A percentile compares a stretch with the other conserved stretches of the same genome.
These are phyloP conservation scores for Vitis hybrid DNA, from an alignment of 177 flowering plant species.

Conservation along the genomic window DNA sequence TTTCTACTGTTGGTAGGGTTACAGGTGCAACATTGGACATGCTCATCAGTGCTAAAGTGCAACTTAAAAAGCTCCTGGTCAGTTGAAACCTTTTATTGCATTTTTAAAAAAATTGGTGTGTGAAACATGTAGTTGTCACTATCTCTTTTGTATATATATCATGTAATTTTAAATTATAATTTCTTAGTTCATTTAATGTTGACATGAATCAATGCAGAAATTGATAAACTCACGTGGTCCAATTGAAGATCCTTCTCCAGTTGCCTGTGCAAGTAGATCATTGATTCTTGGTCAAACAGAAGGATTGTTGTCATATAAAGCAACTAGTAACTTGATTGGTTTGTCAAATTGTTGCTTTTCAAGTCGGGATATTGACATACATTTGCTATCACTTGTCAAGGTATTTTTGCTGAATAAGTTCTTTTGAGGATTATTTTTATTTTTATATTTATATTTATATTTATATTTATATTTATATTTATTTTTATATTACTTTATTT, in stretches of 20 bases:
- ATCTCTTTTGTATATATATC: neutral
- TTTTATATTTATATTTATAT: too few species aligned
- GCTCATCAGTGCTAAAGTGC: constrained; percentile 54
- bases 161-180: neutral
- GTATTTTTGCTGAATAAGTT: constrained; percentile 28
- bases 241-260: constrained; percentile 86
- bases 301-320: constrained; percentile 66
- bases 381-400: constrained; percentile 76
- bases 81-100: constrained; percentile 27
- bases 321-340: constrained; percentile 65
- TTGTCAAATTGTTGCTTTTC: constrained; percentile 60
- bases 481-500: too few species aligned
- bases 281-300: constrained; percentile 59
- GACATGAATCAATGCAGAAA: constrained; percentile 64
- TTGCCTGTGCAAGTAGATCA: constrained; percentile 53
- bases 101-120: constrained; percentile 1
- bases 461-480: too few species aligned
- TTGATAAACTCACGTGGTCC: constrained; percentile 60
- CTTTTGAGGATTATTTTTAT: neutral
- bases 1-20: constrained; percentile 37
- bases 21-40: constrained; percentile 32
- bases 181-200: constrained; percentile 18
- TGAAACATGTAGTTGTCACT: constrained; percentile 1
- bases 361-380: constrained; percentile 57
- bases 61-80: constrained; percentile 80